Base-by-base conservation (phyloP, 1,284 basidiomycete genomes). In the Moniliophthora roreri region DNA sequence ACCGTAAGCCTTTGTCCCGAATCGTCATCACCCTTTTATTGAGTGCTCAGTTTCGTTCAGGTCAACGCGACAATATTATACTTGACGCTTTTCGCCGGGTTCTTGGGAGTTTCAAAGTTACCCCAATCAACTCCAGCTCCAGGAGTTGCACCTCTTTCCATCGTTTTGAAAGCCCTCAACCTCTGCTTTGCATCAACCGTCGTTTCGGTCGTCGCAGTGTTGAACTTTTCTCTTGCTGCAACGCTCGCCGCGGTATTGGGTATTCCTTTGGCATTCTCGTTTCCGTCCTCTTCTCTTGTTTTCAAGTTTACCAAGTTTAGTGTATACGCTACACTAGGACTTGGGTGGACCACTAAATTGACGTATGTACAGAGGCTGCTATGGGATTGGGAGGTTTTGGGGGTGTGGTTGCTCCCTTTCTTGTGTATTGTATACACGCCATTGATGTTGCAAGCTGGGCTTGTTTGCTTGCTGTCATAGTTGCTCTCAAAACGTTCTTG, bases 171-270 rank as follows among this genome's bases (percentile, higher is more conserved):
- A 60, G 74, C 89, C 1, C 70, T 91, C 59, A 85, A 85, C 63
- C 76, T 93, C 47, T 86, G 94, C 68, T 68, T 90, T 48, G 81
- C 89, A 44, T 92, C 93, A 13, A 87, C 91, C 4, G 76, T 94
- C 53, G 84, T 96, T 60, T 92, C 93, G 21, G 83, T 91, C 44
- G 85, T 84, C 16, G 88, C 91, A 4, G 86, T 95, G 55, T 83
- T 95, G 63, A 97, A 96, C 69, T 95, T 94, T 70, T 92, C 91
- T 3, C 83, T 95, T 16, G 88, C 93, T 0, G 83, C 87, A 26
- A 68, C 79, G 7, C 77, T 93, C 7, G 84, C 87, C 0, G 66
- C 85, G 35, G 60, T 81, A 9, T 77, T 89, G 11, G 84, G 84
- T 26, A 57, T 86, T 51, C 84, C 85, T 24, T 75, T 88, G 53